A percentile compares a stretch with the other conserved stretches of the same genome.
Evolutionary conservation across 2,329 filamentous ascomycete species (phyloP).

Genomic region (Penicillium sumatraense): DNA sequence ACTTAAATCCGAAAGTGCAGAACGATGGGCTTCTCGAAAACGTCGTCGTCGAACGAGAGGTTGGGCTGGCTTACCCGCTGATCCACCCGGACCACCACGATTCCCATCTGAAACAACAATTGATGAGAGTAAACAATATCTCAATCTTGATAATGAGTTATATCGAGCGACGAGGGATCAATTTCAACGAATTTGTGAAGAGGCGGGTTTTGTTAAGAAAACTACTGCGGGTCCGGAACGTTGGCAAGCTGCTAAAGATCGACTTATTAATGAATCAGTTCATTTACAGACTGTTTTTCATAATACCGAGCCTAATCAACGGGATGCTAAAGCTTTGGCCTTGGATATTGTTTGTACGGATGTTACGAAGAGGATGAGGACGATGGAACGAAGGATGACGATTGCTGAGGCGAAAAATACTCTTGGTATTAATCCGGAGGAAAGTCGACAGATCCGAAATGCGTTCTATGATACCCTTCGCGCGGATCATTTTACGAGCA

Average conservation of each 20-base stretch:
- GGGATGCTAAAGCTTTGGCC: constrained; percentile 68
- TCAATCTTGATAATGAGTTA: constrained; percentile 65
- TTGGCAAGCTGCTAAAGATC: constrained; percentile 74
- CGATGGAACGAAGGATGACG: constrained; percentile 67
- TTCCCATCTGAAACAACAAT: constrained; percentile 84
- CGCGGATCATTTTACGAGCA: constrained; percentile 70
- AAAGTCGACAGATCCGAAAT: constrained; percentile 68
- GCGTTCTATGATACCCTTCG: constrained; percentile 70
- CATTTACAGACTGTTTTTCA: constrained; percentile 69
- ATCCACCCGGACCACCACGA: constrained; percentile 69
- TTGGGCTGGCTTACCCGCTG: constrained; percentile 70
- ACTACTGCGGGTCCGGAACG: constrained; percentile 72
- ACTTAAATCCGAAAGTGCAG: constrained; percentile 63
- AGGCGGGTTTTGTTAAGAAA: constrained; percentile 73
- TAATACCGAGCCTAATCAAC: constrained; percentile 60
- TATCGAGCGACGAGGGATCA: constrained; percentile 69
- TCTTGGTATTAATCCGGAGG: constrained; percentile 70
- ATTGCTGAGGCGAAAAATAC: constrained; percentile 75
- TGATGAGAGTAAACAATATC: constrained; percentile 73
- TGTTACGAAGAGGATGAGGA: constrained; percentile 79
- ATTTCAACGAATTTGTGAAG: constrained; percentile 73
- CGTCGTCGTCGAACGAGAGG: constrained; percentile 69
- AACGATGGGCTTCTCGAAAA: constrained; percentile 67
- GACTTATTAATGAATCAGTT: constrained; percentile 66
- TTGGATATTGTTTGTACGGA: constrained; percentile 81